These are phyloP conservation scores for Peronosclerospora sorghi DNA, from an alignment of 352 stramenopile genomes.

Conservation along the genomic window DNA sequence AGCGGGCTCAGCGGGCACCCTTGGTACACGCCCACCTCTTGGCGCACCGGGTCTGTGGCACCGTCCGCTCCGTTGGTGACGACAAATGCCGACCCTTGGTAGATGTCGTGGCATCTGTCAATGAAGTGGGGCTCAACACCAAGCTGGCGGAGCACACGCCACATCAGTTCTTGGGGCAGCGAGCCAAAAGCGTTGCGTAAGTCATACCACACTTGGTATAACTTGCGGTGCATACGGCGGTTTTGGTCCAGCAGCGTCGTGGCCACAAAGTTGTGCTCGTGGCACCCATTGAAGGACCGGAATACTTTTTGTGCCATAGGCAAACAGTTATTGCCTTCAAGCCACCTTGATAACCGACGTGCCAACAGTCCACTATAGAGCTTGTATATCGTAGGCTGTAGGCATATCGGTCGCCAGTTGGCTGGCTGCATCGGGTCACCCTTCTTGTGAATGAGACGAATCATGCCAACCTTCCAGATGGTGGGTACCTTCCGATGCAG, in stretches of 20 bases:
- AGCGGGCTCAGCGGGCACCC: conserved; percentile 14
- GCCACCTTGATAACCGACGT: conserved; percentile 4
- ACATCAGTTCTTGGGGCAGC: conserved; percentile 8
- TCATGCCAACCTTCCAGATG: conserved; percentile 16
- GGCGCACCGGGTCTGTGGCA: conserved; percentile 8
- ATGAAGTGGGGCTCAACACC: conserved; percentile 7
- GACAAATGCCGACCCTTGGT: conserved; percentile 3
- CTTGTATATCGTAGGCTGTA: conserved; percentile 25
- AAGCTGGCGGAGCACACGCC: background rate
- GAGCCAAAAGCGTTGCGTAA: conserved; percentile 13
- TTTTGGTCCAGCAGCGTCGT: background rate
- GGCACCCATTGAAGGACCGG: conserved; percentile 6
- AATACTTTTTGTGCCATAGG: conserved; percentile 15
- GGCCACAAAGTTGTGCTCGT: conserved; percentile 15
- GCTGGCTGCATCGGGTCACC: conserved; percentile 1
- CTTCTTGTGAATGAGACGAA: conserved; percentile 27
- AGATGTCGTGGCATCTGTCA: conserved; percentile 1
- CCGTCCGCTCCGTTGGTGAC: conserved; percentile 12
- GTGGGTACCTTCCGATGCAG: conserved; percentile 4
- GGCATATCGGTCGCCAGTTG: conserved; percentile 25
- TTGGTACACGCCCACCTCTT: conserved; percentile 13
- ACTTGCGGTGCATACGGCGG: background rate
- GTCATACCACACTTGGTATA: conserved; percentile 19
- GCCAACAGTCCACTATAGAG: conserved; percentile 15
- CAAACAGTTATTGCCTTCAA: background rate